phyloP scores from a whole-genome alignment of 2,329 filamentous ascomycete genomes.

The Dactylellina leptospora region DNA sequence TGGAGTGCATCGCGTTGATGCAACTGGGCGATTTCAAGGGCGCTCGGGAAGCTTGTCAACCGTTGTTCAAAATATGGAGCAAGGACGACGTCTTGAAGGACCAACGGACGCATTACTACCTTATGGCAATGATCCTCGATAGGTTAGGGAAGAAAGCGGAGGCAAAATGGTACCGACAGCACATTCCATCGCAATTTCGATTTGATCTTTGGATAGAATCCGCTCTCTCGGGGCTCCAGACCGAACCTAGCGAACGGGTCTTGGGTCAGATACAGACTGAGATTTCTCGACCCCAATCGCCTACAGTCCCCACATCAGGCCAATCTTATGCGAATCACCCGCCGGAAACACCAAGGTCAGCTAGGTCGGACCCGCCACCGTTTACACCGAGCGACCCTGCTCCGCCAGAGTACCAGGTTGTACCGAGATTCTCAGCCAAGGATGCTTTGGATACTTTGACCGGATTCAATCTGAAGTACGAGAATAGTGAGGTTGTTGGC shows the following conservation, averaged over 20 bases:
- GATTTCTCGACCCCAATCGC: constrained; percentile 23
- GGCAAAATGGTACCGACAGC: constrained; percentile 50
- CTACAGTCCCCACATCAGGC: constrained; percentile 1
- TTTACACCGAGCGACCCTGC: constrained; percentile 48
- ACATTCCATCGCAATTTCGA: constrained; percentile 43
- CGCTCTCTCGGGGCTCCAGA: constrained; percentile 43
- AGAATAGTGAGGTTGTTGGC: constrained; percentile 35
- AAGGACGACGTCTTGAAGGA: constrained; percentile 50
- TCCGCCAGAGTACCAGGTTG: constrained; percentile 46
- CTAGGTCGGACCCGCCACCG: constrained; percentile 39
- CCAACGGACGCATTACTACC: constrained; percentile 51
- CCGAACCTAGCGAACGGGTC: constrained; percentile 26
- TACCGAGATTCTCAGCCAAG: constrained; percentile 14
- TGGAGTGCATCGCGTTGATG: constrained; percentile 50
- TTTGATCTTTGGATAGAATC: constrained; percentile 52
- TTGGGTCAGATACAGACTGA: constrained; percentile 32
- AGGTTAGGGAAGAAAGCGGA: constrained; percentile 49
- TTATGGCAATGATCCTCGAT: constrained; percentile 51
- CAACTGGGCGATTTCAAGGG: constrained; percentile 48
- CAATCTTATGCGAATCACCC: constrained; percentile 27
- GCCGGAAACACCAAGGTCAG: constrained; percentile 37
- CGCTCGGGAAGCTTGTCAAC: constrained; percentile 48
- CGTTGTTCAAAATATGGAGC: constrained; percentile 50
- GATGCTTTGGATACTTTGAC: constrained; percentile 36
- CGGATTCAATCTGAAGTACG: constrained; percentile 43